Conservation (phyloP, 345 rosid genomes). For the Eucalyptus polybractea region DNA sequence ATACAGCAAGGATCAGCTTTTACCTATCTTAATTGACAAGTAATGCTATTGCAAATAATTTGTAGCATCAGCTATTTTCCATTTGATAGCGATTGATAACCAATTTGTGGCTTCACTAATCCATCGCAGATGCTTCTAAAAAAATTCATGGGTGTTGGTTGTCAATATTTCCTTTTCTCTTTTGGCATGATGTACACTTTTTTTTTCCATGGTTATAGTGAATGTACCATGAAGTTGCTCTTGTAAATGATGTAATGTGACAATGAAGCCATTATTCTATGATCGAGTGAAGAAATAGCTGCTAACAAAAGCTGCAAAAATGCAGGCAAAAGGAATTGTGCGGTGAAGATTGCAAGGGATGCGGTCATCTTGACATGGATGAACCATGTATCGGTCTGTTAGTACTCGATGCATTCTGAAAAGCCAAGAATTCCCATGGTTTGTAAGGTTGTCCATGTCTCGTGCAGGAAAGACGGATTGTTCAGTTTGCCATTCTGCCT, state of each 20-base stretch:
- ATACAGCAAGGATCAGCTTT: not conserved
- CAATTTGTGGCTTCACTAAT: not conserved
- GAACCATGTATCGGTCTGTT: constrained; percentile 14
- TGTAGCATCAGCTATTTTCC: not conserved
- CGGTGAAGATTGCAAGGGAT: constrained; percentile 23
- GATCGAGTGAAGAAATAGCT: not conserved
- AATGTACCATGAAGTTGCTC: not conserved
- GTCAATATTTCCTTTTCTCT: not conserved
- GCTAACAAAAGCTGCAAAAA: not conserved
- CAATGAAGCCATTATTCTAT: not conserved
- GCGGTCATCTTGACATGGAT: constrained; percentile 11
- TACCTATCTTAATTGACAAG: not conserved
- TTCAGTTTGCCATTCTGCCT: constrained; percentile 20
- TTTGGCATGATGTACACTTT: not conserved
- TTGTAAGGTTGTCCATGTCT: not conserved
- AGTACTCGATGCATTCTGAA: not conserved
- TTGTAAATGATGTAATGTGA: not conserved
- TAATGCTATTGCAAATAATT: not conserved
- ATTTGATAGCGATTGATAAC: not conserved
- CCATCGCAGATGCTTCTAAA: not conserved
- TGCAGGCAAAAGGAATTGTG: constrained; percentile 29
- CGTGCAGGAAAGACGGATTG: constrained; percentile 32
- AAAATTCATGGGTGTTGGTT: not conserved
- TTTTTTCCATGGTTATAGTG: not conserved
- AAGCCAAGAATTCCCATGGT: not conserved